Evolutionary conservation across 1,284 basidiomycete genomes (phyloP).

Genomic region (Rhodotorula sp.): DNA sequence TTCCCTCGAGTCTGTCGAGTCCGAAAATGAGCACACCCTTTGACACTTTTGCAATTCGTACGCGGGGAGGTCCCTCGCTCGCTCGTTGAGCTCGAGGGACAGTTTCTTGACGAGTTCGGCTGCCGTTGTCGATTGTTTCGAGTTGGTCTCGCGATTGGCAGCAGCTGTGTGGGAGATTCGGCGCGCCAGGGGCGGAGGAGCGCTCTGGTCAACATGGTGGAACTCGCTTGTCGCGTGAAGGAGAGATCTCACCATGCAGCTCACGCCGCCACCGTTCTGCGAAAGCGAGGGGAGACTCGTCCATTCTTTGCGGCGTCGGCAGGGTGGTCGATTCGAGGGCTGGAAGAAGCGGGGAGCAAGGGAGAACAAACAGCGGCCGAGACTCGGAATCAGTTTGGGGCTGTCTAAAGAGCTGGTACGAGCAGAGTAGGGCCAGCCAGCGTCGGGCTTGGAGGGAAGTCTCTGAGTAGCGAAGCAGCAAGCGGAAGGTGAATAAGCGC

Average conservation of each 20-base stretch:
- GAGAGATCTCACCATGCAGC: not conserved
- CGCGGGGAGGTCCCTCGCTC: conserved; percentile 17
- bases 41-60: conserved; percentile 26
- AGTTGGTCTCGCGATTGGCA: not conserved
- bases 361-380: too few relatives aligned
- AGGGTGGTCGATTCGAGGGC: too few relatives aligned
- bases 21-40: not conserved
- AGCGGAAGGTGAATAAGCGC: too few relatives aligned
- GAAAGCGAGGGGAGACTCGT: conserved; percentile 16
- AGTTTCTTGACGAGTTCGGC: not conserved
- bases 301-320: not conserved
- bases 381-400: too few relatives aligned
- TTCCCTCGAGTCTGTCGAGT: too few relatives aligned
- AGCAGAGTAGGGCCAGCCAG: too few relatives aligned
- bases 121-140: not conserved
- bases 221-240: too few relatives aligned
- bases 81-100: conserved; percentile 8
- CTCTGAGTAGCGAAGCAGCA: too few relatives aligned
- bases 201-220: too few relatives aligned
- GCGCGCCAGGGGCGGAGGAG: not conserved
- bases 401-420: too few relatives aligned
- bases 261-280: conserved; percentile 16
- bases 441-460: too few relatives aligned
- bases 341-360: too few relatives aligned
- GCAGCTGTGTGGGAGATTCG: not conserved